Evolutionary conservation across 225 moss, liverwort and hornwort genomes (phyloP), one percentile per base, ranked within the genome.

Genomic region (Climacium dendroides): DNA sequence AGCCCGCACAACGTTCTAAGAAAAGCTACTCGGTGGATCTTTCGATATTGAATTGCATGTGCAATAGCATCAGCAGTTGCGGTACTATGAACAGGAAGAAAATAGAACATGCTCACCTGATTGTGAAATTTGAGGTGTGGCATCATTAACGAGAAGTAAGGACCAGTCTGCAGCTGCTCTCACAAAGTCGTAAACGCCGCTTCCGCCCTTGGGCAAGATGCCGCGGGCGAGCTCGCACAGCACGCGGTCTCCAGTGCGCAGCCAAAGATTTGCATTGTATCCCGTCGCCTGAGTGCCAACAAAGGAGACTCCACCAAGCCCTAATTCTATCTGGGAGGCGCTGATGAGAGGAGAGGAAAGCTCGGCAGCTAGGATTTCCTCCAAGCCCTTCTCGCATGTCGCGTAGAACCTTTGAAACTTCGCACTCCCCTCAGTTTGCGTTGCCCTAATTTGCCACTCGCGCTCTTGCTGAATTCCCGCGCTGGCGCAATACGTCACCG

Each of bases 291-390:
- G 93, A 29, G 85, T 86, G 13, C 97, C 95, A 15, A 87, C 78
- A 50, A 98, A 96, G 47, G 94, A 87, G 18, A 96, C 96, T 69
- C 97, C 96, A 30, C 94, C 95, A 22, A 94, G 83, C 43, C 95
- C 95, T 60, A 89, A 41, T 81, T 96, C 82, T 48, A 96, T 94
- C 28, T 92, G 85, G 83, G 79, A 75, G 34, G 93, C 97, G 60
- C 92, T 92, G 62, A 98, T 92, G 70, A 89, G 85, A 8, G 93
- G 81, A 23, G 95, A 90, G 7, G 92, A 88, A 69, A 98, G 96
- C 90, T 98, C 97, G 37, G 95, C 97, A 5, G 94, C 94, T 18
- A 98, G 93, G 2, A 98, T 83, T 59, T 93, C 90, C 87, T 98
- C 97, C 76, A 98, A 67, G 25, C 96, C 97, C 61, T 86, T 93